phyloP scores from a whole-genome alignment of 306 rosid genomes.

The Nissolia schottii region DNA sequence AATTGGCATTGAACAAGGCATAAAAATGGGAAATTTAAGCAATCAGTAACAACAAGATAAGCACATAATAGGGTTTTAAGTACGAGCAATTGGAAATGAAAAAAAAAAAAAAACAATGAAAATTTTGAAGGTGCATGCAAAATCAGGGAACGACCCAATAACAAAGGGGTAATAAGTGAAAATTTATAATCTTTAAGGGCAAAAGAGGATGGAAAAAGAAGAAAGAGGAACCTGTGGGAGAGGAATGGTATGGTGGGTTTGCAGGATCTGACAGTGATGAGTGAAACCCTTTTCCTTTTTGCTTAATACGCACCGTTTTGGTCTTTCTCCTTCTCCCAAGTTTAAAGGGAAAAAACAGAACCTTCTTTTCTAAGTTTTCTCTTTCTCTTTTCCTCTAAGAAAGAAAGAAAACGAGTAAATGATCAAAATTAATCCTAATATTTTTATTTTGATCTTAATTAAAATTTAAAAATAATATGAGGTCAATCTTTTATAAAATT shows the following conservation, averaged over 20 bases:
- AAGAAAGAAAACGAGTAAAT: too few relatives aligned
- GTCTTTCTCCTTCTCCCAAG: background rate
- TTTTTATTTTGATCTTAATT: too few relatives aligned
- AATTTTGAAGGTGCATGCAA: background rate
- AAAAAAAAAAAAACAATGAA: background rate
- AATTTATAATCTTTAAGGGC: background rate
- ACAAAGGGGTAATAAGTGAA: background rate
- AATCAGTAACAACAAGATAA: background rate
- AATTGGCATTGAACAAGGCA: background rate
- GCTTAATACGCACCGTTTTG: background rate
- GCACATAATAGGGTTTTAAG: background rate
- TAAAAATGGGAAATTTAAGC: background rate
- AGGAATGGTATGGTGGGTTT: background rate
- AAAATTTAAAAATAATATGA: too few relatives aligned
- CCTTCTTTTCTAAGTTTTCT: background rate
- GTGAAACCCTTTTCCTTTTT: background rate
- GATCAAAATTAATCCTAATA: too few relatives aligned
- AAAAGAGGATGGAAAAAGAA: background rate
- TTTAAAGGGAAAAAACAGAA: too few relatives aligned
- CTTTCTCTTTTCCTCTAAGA: background rate
- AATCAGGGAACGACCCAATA: background rate
- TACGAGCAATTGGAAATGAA: too few relatives aligned
- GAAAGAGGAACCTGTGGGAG: slow-evolving; percentile 9
- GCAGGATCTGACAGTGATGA: background rate
- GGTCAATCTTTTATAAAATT: too few relatives aligned